Percentiles rank a stretch among this genome's conserved stretches.
phyloP scores from a whole-genome alignment of 306 rosid species.

The Leucaena leucocephala region DNA sequence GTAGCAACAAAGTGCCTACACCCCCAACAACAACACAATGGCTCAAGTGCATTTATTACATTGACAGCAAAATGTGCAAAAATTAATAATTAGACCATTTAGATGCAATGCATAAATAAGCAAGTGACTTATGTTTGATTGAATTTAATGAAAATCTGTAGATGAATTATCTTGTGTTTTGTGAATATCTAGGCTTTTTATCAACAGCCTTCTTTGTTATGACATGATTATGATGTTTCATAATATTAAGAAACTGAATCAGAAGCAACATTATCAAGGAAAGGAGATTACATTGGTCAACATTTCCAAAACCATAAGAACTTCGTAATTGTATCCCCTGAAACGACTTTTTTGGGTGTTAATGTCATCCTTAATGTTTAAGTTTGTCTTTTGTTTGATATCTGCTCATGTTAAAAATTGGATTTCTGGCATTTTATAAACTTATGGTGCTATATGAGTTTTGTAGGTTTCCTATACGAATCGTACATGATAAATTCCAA shows the following conservation, averaged over 20 bases:
- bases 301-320: background rate
- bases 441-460: background rate
- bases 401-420: background rate
- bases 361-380: background rate
- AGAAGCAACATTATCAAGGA: background rate
- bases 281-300: background rate
- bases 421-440: background rate
- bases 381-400: background rate
- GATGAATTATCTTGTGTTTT: background rate
- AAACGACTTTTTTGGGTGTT: background rate
- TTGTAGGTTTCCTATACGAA: background rate
- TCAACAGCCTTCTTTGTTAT: background rate
- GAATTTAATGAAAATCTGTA: background rate
- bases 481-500: background rate
- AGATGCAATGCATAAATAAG: background rate
- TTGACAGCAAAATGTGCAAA: background rate
- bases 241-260: background rate
- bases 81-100: background rate
- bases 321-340: background rate
- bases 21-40: background rate
- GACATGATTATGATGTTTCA: background rate
- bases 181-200: background rate
- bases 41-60: background rate
- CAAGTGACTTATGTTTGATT: background rate
- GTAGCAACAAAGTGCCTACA: background rate